Evolutionary conservation across 306 rosid species (phyloP).

Genomic region (Quercus ilex): DNA sequence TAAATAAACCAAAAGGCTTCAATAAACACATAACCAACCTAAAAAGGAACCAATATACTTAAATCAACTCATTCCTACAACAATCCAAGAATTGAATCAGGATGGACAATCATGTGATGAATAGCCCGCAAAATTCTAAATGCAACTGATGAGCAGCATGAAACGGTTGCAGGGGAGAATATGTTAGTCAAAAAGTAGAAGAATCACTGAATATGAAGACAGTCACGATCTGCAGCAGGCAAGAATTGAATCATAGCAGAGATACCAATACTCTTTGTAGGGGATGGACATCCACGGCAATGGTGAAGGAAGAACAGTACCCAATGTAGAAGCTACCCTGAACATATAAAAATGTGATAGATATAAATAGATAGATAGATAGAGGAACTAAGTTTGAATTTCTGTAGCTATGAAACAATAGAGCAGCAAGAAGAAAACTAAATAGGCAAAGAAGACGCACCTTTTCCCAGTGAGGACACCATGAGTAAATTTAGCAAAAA

Average conservation of each 20-base stretch:
- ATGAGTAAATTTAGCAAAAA: slow-evolving; percentile 39
- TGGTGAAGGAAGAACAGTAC: slow-evolving; percentile 64
- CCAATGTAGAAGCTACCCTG: slow-evolving; percentile 56
- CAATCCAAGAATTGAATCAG: neutral
- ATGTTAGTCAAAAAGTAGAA: neutral
- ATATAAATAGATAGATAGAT: neutral
- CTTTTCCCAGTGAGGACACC: slow-evolving; percentile 84
- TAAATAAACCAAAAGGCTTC: neutral
- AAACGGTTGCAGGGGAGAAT: neutral
- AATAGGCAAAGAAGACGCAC: neutral
- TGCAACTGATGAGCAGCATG: neutral
- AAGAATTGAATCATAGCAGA: slow-evolving; percentile 66
- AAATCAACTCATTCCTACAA: neutral
- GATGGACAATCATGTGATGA: neutral
- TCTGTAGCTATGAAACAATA: slow-evolving; percentile 1
- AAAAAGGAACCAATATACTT: neutral
- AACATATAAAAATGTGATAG: neutral
- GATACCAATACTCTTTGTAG: slow-evolving; percentile 75
- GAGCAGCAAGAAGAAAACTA: neutral
- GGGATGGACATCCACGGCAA: slow-evolving; percentile 84
- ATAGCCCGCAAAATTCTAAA: neutral
- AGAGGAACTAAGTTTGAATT: neutral
- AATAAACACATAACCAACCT: neutral
- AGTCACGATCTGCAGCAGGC: slow-evolving; percentile 41
- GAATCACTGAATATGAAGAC: neutral